phyloP scores from a whole-genome alignment of 2,329 filamentous ascomycete genomes.

The Xylaria sp. region DNA sequence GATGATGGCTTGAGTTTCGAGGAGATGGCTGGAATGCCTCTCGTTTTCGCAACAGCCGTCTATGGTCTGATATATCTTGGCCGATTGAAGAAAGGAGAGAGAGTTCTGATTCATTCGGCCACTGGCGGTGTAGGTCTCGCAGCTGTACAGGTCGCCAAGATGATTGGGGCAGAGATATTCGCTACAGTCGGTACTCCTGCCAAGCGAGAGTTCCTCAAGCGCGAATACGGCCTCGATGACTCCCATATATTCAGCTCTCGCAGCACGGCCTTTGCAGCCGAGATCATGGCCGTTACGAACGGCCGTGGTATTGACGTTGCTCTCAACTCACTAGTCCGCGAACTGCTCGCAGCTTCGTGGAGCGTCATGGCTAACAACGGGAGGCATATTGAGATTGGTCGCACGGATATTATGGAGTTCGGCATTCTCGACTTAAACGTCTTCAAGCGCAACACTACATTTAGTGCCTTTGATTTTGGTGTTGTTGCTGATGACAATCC shows the following conservation, averaged over 20 bases:
- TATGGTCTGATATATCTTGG: slow-evolving; percentile 55
- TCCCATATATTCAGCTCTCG: slow-evolving; percentile 54
- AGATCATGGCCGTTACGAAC: slow-evolving; percentile 49
- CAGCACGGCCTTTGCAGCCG: slow-evolving; percentile 52
- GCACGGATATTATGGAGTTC: slow-evolving; percentile 31
- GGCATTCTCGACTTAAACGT: slow-evolving; percentile 33
- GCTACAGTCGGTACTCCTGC: slow-evolving; percentile 52
- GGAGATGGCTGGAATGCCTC: slow-evolving; percentile 50
- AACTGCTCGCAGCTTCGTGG: slow-evolving; percentile 30
- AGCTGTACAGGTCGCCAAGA: slow-evolving; percentile 55
- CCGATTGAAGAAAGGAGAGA: slow-evolving; percentile 46
- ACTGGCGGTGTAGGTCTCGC: slow-evolving; percentile 58
- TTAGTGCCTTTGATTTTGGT: slow-evolving; percentile 34
- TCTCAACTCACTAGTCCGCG: slow-evolving; percentile 56
- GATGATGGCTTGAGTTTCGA: slow-evolving; percentile 36
- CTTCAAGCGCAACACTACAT: slow-evolving; percentile 37
- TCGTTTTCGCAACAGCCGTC: slow-evolving; percentile 55
- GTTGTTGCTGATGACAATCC: slow-evolving; percentile 32
- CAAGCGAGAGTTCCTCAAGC: slow-evolving; percentile 54
- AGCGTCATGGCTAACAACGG: slow-evolving; percentile 29
- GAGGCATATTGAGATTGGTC: slow-evolving; percentile 32
- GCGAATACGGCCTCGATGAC: slow-evolving; percentile 49
- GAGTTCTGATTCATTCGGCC: slow-evolving; percentile 58
- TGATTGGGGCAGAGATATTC: slow-evolving; percentile 56
- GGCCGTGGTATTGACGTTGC: slow-evolving; percentile 56